Conservation (phyloP, 1,139 yeast genomes). For the Lipomyces yarrowii region DNA sequence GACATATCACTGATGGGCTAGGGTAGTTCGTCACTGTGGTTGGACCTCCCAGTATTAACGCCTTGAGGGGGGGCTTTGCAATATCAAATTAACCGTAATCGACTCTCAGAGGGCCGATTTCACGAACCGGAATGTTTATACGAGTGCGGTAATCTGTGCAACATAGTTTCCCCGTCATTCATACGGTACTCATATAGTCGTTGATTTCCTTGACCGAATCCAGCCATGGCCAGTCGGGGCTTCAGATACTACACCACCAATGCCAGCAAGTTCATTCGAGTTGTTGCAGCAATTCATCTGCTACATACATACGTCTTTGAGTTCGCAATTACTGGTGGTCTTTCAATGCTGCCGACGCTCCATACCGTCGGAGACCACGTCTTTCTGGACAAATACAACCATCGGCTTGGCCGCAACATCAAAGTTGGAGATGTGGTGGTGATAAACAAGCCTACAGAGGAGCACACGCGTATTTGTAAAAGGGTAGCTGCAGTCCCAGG, state of each 20-base stretch:
- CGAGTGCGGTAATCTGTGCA: not conserved
- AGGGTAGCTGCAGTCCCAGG: constrained; percentile 97
- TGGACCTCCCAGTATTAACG: too few species aligned
- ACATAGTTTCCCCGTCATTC: not conserved
- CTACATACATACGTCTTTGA: constrained; percentile 70
- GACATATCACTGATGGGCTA: too few species aligned
- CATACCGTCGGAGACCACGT: constrained; percentile 77
- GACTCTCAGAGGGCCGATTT: not conserved
- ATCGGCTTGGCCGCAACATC: constrained; percentile 60
- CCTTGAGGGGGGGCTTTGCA: too few species aligned
- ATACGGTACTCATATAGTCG: not conserved
- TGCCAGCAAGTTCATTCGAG: constrained; percentile 4
- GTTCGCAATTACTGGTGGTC: constrained; percentile 84
- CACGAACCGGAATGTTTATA: not conserved
- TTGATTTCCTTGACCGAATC: not conserved
- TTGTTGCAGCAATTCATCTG: constrained; percentile 49
- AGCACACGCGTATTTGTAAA: constrained; percentile 83
- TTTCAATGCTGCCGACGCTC: constrained; percentile 92
- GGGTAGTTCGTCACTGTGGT: too few species aligned
- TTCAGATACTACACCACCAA: not conserved
- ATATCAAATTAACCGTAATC: not conserved
- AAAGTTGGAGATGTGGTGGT: constrained; percentile 86
- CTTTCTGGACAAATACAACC: constrained; percentile 63
- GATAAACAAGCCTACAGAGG: constrained; percentile 88
- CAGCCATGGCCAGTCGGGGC: not conserved